Evolutionary conservation across 305 asterid genomes (phyloP).

Genomic region (Solanum hybrid): DNA sequence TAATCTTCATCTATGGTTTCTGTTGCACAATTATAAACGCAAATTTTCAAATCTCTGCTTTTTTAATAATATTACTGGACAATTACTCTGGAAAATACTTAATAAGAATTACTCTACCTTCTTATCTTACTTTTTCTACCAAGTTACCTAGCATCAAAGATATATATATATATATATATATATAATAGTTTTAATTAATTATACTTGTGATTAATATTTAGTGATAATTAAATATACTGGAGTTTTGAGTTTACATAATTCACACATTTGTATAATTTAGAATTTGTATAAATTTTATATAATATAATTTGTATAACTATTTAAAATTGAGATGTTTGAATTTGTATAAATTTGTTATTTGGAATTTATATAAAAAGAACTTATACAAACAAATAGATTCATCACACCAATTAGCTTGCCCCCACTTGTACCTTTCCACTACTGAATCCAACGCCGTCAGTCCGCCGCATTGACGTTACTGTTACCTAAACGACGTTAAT

Average conservation of each 20-base stretch:
- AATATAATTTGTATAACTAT: no score
- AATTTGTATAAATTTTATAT: no score
- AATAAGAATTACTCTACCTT: neutral
- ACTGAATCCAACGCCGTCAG: conserved; percentile 34
- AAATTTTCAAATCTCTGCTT: neutral
- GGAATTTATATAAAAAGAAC: no score
- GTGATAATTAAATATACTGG: no score
- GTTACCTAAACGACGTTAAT: neutral
- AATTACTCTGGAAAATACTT: neutral
- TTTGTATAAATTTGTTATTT: no score
- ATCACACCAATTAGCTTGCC: neutral
- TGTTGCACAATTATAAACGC: neutral
- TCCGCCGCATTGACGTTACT: conserved; percentile 38
- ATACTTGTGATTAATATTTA: neutral
- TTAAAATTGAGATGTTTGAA: rapidly evolving
- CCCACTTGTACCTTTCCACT: neutral
- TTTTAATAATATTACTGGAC: neutral
- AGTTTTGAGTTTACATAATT: no score
- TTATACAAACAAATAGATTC: neutral
- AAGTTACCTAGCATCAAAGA: neutral
- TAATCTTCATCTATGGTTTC: no score
- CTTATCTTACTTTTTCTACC: neutral
- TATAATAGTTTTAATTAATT: no score
- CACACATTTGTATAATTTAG: no score
- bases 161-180: no score